Percentiles rank a stretch among this genome's conserved stretches.
Conservation (phyloP, 2,329 filamentous ascomycete species). For the Biscogniauxia mediterranea region DNA sequence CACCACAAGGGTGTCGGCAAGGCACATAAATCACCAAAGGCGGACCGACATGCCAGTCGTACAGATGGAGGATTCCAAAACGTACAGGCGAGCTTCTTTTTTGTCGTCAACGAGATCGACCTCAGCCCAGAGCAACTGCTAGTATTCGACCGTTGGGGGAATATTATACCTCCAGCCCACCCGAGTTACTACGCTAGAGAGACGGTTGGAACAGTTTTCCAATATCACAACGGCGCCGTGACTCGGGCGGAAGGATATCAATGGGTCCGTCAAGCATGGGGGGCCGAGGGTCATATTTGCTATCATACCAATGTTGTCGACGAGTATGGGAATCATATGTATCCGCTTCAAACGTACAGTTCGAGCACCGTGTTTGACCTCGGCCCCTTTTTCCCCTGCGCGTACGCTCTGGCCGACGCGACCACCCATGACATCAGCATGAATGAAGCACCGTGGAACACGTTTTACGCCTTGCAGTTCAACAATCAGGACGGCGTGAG, state of each 20-base stretch:
- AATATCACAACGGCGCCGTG: slow-evolving; percentile 1
- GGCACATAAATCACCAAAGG: not conserved
- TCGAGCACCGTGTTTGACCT: slow-evolving; percentile 17
- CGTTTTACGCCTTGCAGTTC: slow-evolving; percentile 6
- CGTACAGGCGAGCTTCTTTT: slow-evolving; percentile 6
- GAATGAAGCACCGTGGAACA: not conserved
- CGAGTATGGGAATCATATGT: not conserved
- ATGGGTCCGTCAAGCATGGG: not conserved
- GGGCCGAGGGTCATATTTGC: not conserved
- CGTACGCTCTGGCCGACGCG: slow-evolving; percentile 13
- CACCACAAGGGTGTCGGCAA: not conserved
- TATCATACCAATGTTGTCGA: not conserved
- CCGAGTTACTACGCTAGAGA: not conserved
- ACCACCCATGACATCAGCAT: not conserved
- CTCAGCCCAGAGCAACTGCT: not conserved
- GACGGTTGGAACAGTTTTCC: not conserved
- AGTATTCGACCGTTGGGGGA: slow-evolving; percentile 4
- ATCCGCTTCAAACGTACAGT: slow-evolving; percentile 5
- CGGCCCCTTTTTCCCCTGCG: slow-evolving; percentile 15
- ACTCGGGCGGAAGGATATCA: not conserved
- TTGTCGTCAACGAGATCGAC: slow-evolving; percentile 17
- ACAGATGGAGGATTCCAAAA: not conserved
- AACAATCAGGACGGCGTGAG: slow-evolving; percentile 4
- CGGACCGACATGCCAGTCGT: not conserved
- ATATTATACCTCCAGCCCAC: not conserved